Evolutionary conservation across 2,329 filamentous ascomycete genomes (phyloP).

Genomic region (Eurotiales sp.): DNA sequence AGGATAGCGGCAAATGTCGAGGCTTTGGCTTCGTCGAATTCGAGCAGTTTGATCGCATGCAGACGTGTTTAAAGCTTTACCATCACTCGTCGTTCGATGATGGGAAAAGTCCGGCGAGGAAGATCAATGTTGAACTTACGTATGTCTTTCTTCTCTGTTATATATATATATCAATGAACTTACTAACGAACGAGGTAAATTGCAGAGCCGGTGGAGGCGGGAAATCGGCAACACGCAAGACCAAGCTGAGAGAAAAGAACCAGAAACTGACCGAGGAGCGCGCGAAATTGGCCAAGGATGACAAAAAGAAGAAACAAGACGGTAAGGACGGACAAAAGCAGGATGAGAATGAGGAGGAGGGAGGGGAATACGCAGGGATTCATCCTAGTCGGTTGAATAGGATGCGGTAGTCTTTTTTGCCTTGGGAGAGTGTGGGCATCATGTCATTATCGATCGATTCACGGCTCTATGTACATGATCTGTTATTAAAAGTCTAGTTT

Average conservation of each 20-base stretch:
- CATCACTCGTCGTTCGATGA: constrained; percentile 77
- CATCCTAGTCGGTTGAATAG: constrained; percentile 43
- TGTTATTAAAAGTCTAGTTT: not conserved
- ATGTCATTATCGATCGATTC: not conserved
- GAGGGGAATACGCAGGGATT: constrained; percentile 31
- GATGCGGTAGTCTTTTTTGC: constrained; percentile 21
- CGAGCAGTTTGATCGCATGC: constrained; percentile 79
- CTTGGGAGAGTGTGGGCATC: not conserved
- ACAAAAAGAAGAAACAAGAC: constrained; percentile 41
- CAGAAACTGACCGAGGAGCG: constrained; percentile 71
- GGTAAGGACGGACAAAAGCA: constrained; percentile 26
- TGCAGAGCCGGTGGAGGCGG: constrained; percentile 74
- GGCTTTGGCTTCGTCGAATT: constrained; percentile 91
- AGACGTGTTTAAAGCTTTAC: constrained; percentile 85
- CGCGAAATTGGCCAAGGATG: constrained; percentile 48
- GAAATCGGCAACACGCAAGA: constrained; percentile 66
- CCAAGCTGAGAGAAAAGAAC: constrained; percentile 84
- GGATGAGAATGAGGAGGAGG: constrained; percentile 20
- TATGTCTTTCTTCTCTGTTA: constrained; percentile 42
- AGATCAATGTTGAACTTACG: constrained; percentile 92
- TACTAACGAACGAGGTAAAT: not conserved
- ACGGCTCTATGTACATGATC: no score
- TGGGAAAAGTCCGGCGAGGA: constrained; percentile 55
- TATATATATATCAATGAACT: not conserved
- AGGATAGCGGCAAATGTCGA: constrained; percentile 60